Evolutionary conservation across 345 rosid species (phyloP), one percentile per base, ranked within the genome.

Genomic region (Isatis tinctoria): DNA sequence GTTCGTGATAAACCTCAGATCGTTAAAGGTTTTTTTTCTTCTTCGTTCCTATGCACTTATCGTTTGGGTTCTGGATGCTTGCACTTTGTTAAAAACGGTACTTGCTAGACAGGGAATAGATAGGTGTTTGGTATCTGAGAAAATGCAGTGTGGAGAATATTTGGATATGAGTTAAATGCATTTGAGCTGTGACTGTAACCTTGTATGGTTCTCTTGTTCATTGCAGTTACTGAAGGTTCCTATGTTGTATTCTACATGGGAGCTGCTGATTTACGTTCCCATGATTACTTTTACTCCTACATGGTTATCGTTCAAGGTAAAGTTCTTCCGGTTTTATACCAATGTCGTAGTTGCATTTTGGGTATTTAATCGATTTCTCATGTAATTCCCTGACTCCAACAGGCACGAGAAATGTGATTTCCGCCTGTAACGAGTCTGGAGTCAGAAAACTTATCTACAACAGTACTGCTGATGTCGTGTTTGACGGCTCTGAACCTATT

Each of bases 341-440:
- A n/a, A 6, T 52, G 1, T 16, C n/a, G 49, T 13, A 18, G 18
- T 11, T 8, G 26, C 0, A 0, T 12, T 22, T 26, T 28, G 41
- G 8, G 58, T 64, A 37, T 20, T 20, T 37, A 14, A 65, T 70
- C 40, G 53, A 28, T 37, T 22, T 61, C 10, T 60, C 37, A n/a
- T 43, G 2, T 73, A 1, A 0, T 30, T 6, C 30, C 30, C 60
- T 39, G 54, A 37, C n/a, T 59, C 51, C 26, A 43, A 70, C 77
- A 95, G 99, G 99, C 56, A 82, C 97, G 39, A 86, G 87, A 66
- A 92, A 92, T 79, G 93, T 92, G 66, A 85, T 90, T 66, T 79
- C 77, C 32, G 92, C 90, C 13, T 95, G 99, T 78, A 81, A 80
- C 63, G 93, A 87, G 75, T 83, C 92, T 82, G 84, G 84, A 83